These are phyloP conservation scores for Themeda triandra DNA, from an alignment of 176 grass and related monocot species.

Conservation along the genomic window DNA sequence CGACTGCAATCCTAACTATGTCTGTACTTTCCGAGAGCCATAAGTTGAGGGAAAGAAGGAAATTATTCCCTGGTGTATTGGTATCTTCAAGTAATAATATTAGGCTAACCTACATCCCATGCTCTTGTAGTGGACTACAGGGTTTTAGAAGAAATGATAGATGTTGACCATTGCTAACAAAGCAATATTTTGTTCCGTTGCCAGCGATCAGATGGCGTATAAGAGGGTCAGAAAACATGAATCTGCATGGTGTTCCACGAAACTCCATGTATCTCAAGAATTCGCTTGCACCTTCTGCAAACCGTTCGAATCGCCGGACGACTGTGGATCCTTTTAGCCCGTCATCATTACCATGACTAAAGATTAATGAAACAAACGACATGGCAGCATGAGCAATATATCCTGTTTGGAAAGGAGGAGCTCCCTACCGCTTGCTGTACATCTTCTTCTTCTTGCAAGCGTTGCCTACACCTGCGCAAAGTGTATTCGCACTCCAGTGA, in stretches of 20 bases:
- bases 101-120: background rate
- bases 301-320: background rate
- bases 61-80: background rate
- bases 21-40: background rate
- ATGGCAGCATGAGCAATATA: background rate
- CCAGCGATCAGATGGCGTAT: conserved; percentile 5
- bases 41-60: background rate
- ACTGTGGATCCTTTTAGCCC: background rate
- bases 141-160: background rate
- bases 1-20: background rate
- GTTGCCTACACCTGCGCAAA: background rate
- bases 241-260: background rate
- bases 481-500: background rate
- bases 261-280: conserved; percentile 8
- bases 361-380: background rate
- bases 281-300: background rate
- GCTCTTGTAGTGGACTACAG: background rate
- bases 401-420: background rate
- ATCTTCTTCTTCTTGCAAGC: background rate
- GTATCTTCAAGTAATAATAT: background rate
- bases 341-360: too few species aligned
- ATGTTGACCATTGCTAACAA: background rate
- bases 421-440: background rate
- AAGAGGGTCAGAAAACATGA: conserved; percentile 14
- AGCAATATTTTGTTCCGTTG: background rate